Conservation (phyloP, 2,329 filamentous ascomycete genomes). For the Beauveria bassiana region DNA sequence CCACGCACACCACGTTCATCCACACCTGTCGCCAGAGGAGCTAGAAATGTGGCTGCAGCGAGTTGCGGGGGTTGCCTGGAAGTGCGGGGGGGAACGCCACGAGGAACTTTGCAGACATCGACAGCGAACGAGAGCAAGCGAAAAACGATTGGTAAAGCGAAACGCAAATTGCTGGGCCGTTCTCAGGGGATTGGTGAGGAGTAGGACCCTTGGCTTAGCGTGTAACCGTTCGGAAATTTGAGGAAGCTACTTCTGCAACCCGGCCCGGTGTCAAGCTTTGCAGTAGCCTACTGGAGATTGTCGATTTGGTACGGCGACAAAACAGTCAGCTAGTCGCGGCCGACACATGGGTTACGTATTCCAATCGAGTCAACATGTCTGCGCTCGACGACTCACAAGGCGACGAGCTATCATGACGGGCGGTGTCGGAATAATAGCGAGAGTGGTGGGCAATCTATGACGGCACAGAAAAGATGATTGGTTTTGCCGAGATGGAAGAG, state of each 20-base stretch:
- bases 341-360: conserved; percentile 8
- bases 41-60: conserved; percentile 1
- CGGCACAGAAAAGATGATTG: background rate
- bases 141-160: background rate
- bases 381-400: background rate
- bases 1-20: background rate
- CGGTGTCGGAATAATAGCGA: background rate
- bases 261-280: too few species aligned
- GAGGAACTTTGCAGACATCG: background rate
- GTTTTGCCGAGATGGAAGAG: background rate
- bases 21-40: background rate
- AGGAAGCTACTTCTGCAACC: background rate
- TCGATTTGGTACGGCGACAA: background rate
- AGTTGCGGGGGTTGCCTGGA: background rate
- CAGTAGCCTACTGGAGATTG: background rate
- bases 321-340: background rate
- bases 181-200: background rate
- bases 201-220: background rate
- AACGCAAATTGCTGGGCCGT: background rate
- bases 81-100: conserved; percentile 7
- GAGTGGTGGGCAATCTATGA: background rate
- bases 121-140: background rate
- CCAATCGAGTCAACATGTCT: conserved; percentile 7
- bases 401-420: background rate
- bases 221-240: background rate